Percentiles rank a stretch among this genome's conserved stretches.
These are phyloP conservation scores for Geotrichum restrictum DNA, from an alignment of 1,139 yeast species.

Conservation along the genomic window DNA sequence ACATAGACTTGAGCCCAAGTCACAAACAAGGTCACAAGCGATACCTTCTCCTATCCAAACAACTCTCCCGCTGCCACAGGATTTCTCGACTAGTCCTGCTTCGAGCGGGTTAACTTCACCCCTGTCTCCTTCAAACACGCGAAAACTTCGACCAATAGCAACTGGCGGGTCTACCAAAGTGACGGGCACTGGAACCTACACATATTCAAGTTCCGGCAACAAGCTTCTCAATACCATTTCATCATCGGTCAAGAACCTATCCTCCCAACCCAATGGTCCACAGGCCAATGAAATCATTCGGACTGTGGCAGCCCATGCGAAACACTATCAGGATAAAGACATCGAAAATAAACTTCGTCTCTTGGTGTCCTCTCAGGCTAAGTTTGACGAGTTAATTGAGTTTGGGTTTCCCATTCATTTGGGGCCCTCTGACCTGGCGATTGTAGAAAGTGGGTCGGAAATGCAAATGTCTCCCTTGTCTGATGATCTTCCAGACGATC, in stretches of 20 bases:
- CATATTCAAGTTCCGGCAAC: not conserved
- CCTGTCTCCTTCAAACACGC: slow-evolving; percentile 1
- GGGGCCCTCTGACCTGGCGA: slow-evolving; percentile 18
- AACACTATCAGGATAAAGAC: slow-evolving; percentile 29
- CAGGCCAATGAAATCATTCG: not conserved
- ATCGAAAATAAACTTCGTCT: slow-evolving; percentile 28
- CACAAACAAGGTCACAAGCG: not conserved
- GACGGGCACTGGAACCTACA: not conserved
- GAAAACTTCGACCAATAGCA: not conserved
- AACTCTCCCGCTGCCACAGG: not conserved
- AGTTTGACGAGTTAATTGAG: slow-evolving; percentile 34
- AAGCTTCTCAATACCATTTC: slow-evolving; percentile 1
- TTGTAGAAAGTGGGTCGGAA: not conserved
- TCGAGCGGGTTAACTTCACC: not conserved
- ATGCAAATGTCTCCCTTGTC: not conserved
- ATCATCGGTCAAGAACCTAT: slow-evolving; percentile 3
- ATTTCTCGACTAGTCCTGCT: not conserved
- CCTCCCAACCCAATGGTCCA: not conserved
- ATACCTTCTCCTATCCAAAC: slow-evolving; percentile 11
- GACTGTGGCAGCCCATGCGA: slow-evolving; percentile 1
- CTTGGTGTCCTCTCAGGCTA: slow-evolving; percentile 25
- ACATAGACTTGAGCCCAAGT: too few relatives aligned
- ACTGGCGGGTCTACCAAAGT: not conserved
- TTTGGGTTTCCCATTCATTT: slow-evolving; percentile 32
- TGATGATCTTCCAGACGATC: not conserved